Base-by-base conservation (phyloP, 1,284 basidiomycete species). In the Naganishia cerealis region DNA sequence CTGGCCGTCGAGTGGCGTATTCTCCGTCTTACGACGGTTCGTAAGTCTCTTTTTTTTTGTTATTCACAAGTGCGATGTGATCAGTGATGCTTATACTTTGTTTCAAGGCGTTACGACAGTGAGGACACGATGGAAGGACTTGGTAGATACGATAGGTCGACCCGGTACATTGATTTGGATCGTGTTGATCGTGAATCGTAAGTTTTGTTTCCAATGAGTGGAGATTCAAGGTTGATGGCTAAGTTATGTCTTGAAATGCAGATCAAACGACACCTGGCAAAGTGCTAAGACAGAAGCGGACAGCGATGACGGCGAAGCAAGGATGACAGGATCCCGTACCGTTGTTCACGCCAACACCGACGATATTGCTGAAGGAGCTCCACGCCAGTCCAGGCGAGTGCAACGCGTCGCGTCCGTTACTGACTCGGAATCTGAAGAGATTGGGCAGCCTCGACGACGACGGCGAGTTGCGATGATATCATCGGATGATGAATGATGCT, bases 61-160 rank as follows among this genome's bases (percentile, higher is more conserved):
- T n/a, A n/a, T n/a, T n/a, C n/a, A n/a, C 59, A 59, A 26, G 55
- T 6, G 56, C 1, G 57, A 56, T 9, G 55, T 69, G 5, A 67
- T 67, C 26, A 65, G 66, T 61, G 66, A 71, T 24, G 70, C 29
- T 21, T 52, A n/a, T 26, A 52, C 21, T 3, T 8, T 18, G 26
- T 10, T 52, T 18, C 29, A 33, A 33, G 29, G 29, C 29, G 29
- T 6, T 33, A 33, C 29, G 29, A 33, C 29, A 33, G 29, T 33
- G 29, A 33, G 6, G 29, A 33, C 29, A 33, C 29, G 3, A 33
- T 33, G 29, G 29, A 33, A 33, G 29, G 29, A 33, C 29, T 33
- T 6, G 29, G 29, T 33, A 33, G 29, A 33, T 33, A 1, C 9
- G 48, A 52, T 18, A 26, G 48, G 26, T n/a, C 48, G 13, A 26